Evolutionary conservation across 2,329 filamentous ascomycete species (phyloP), one percentile per base, ranked within the genome.

Genomic region (Botryotinia calthae): DNA sequence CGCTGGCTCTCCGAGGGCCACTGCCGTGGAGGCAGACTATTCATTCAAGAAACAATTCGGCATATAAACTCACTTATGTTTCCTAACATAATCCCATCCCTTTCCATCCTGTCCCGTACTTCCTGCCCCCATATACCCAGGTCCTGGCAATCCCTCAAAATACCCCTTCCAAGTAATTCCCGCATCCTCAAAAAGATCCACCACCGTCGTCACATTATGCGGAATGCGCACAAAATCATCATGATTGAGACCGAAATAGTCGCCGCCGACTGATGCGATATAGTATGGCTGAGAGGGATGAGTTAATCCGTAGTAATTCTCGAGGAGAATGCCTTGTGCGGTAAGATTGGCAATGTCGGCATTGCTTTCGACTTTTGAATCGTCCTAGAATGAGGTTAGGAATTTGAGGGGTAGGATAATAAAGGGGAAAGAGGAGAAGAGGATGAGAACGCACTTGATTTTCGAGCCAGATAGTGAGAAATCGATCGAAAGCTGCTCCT

Each of bases 391-490:
- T 20, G 8, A 72, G 9, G 28, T 34, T 42, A 37, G 34, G 8
- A 34, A n/a, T 18, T 16, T 40, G 34, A 56, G 18, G 31, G 4
- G 1, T 16, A 9, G 31, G 4, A 0, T 16, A 9, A 6, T 46
- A 14, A 46, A 18, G 28, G 25, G n/a, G 25, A 28, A 48, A 37
- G n/a, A 2, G 65, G 22, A 59, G 34, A 54, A 48, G 28, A 44
- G 14, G 46, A 40, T 34, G 37, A 12, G 8, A 7, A 37, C 73
- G 28, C 67, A 80, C 80, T 71, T 86, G 88, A 78, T 90, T 90
- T 81, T 90, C 88, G n/a, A 90, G 81, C 87, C 87, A 90, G 77
- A 90, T 87, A 73, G 87, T 85, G 62, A 87, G 85, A 74, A 90
- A 88, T 34, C 88, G 85, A 78, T 89, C 84, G 76, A 90, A 90